Conservation (phyloP, 2,329 filamentous ascomycete species). For the Domatiomyces globalis region DNA sequence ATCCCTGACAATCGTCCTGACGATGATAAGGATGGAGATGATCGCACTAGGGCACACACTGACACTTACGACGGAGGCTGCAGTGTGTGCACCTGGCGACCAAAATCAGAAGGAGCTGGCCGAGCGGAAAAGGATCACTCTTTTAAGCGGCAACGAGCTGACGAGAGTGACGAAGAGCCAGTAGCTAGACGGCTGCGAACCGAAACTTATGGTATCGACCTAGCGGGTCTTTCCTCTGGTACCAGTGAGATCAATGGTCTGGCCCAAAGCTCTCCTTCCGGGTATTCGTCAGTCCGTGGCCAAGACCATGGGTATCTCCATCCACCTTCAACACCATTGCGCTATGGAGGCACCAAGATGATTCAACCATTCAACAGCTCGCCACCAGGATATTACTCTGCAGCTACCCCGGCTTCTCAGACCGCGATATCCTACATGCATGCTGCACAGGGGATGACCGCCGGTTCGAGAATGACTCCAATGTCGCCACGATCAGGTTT, state of each 20-base stretch:
- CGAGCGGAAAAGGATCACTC: neutral
- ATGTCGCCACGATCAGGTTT: neutral
- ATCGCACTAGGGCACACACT: neutral
- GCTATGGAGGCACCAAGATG: neutral
- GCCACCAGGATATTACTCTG: neutral
- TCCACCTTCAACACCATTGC: neutral
- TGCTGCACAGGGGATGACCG: neutral
- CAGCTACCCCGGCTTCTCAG: neutral
- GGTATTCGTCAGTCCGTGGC: neutral
- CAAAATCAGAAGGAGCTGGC: neutral
- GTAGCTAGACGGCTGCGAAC: neutral
- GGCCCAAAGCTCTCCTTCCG: neutral
- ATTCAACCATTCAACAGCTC: neutral
- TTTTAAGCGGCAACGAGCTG: neutral
- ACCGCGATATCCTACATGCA: neutral
- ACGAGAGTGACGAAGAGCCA: neutral
- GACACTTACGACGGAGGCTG: slow-evolving; percentile 5
- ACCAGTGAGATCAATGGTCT: neutral
- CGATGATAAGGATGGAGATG: neutral
- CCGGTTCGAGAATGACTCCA: neutral
- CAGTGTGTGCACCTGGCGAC: slow-evolving; percentile 1
- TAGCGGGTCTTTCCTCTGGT: too few species aligned
- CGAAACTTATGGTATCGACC: neutral
- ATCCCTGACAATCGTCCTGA: neutral
- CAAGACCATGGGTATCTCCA: neutral